Base-by-base conservation (phyloP, 192 early-diverging fungal species). In the Chytriomyces confervae region DNA sequence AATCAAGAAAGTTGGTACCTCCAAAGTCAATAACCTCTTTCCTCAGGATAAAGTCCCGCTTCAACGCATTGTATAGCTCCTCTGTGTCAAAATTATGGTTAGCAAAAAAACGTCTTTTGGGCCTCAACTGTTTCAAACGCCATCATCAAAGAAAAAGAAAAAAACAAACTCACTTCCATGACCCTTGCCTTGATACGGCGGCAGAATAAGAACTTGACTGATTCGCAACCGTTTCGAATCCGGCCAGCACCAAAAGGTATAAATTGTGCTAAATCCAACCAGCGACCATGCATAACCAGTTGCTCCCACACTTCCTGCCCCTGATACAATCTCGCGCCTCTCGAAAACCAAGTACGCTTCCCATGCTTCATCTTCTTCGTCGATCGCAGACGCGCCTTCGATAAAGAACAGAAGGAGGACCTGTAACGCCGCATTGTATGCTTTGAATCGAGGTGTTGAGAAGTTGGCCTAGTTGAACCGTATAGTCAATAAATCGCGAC, bases 131-230 rank as follows among this genome's bases (percentile, higher is more conserved):
- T 29, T 29, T 57, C 53, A 57, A 3, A 57, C 53, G 36, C 36
- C 36, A 36, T 36, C 36, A 36, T 36, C 36, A 36, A 36, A 36
- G 36, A 36, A 36, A 36, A 44, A 49, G 29, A 5, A 24, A 6
- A n/a, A n/a, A 20, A 44, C 64, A 18, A 53, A 80, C 78, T 74
- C 84, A 77, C 90, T 86, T 68, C 95, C 97, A 81, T 96, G 95
- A 29, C 95, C 94, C 67, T 89, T 82, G 63, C 87, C 84, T 77
- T 95, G 95, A 81, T 87, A 97, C 50, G 95, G 92, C 36, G 97
- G 97, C 72, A 98, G 79, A n/a, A 98, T 90, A 8, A 98, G 74
- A 76, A 97, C 95, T 88, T 98, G 97, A 80, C 95, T 94, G 62
- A 98, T 98, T 47, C 96, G 84, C 85, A 95, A 88, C 16, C 96